Base-by-base conservation (phyloP, 2,329 filamentous ascomycete species). In the Claviceps arundinis region DNA sequence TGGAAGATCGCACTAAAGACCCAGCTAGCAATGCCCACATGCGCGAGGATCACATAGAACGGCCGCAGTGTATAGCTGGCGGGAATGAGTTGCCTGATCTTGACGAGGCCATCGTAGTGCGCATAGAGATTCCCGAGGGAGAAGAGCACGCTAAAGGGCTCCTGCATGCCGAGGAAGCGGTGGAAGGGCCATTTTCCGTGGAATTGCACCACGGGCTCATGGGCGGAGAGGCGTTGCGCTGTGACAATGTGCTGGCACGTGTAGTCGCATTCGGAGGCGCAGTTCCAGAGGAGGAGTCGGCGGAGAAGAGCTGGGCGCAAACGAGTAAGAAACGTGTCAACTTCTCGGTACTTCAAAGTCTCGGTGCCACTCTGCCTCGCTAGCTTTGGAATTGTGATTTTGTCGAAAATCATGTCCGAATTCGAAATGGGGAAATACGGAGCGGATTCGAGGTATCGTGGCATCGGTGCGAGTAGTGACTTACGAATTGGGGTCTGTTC, bases 151-250 rank as follows among this genome's bases (percentile, higher is more conserved):
- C 84, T 89, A 67, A 90, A 89, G 54, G 91, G 89, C 72, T 98
- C 93, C 71, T 98, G 93, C 73, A 95, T 85, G 66, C 93, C 93
- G 51, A 94, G 70, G 63, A 96, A 78, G 58, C 93, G 87, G 67
- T 84, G 76, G 71, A 98, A 98, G 41, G 93, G 93, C 93, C 93
- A 98, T 78, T 98, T 98, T 37, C 93, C 93, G 72, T 98, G 89
- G 74, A 90, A 98, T 71, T 98, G 93, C 52, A 91, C 84, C 48
- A 96, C 69, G 11, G 82, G 78, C 34, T 81, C 78, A 55, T 81
- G 77, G 56, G 78, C 73, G 26, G 78, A 72, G 58, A 89, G 70
- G 57, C 91, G 88, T 54, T 72, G 71, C 60, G 80, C 70, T 52
- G 93, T 97, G 55, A 94, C 77, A 66, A 95, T 85, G 75, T 95